Evolutionary conservation across 805 yeast species (phyloP), one percentile per base, ranked within the genome.

Genomic region (Starmerella vitae): DNA sequence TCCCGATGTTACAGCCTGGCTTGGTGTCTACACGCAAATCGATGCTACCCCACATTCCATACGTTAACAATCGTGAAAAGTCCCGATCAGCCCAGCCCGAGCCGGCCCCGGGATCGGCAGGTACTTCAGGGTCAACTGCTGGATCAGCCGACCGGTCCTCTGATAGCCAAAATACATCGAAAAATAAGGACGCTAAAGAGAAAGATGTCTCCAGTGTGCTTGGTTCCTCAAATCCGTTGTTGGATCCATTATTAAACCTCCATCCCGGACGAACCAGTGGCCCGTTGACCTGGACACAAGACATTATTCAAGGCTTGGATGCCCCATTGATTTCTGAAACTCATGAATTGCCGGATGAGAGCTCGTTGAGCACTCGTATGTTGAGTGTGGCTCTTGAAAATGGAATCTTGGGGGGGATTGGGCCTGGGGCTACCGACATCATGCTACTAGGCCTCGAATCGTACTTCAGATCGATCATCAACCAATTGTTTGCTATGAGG

Each of bases 311-410:
- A 52, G 93, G 91, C 3, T 71, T 83, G 39, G 84, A 81, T 49
- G 72, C 91, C 1, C 88, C 91, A 4, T 65, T 86, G 26, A 71
- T 88, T 2, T 65, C 81, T 1, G 94, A 88, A 48, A 66, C 72
- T 27, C 82, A 67, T 55, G 86, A 86, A 46, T 58, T 91, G 4
- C 96, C 96, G 0, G 97, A 88, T 48, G 66, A 68, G 30, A 85
- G 76, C 33, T 69, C 68, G 28, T 59, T 91, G 33, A 71, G 73
- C 37, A 63, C 75, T 10, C 67, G 85, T 37, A 75, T 91, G 67
- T 60, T 76, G 17, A 91, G 94, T 53, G 75, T 80, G 8, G 78
- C 91, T 47, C 68, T 95, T 51, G 97, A 91, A 53, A 75, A 84
- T 55, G 98, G 98, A 0, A 62, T 91, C 7, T 68, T 85, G 0